Conservation (phyloP, 2,329 filamentous ascomycete species). For the Teratosphaeria epicoccoides region DNA sequence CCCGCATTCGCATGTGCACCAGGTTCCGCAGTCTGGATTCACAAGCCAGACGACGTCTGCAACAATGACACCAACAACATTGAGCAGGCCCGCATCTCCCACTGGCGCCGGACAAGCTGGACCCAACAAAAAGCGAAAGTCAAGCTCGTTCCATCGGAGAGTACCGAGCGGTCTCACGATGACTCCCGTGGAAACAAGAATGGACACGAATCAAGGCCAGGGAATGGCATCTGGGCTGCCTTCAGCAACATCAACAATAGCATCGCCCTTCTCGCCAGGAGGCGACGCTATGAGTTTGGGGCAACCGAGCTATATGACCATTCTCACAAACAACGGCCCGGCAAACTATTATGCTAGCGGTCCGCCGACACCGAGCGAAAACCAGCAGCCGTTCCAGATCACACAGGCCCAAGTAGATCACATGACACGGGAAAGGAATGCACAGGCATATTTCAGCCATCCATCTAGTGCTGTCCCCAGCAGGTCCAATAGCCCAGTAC, state of each 20-base stretch:
- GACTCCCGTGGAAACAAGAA: constrained; percentile 46
- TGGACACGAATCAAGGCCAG: constrained; percentile 46
- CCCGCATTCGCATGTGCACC: constrained; percentile 26
- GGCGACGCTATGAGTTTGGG: constrained; percentile 24
- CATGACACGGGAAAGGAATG: constrained; percentile 14
- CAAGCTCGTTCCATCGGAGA: constrained; percentile 39
- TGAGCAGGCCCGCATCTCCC: constrained; percentile 67
- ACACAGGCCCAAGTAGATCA: constrained; percentile 13
- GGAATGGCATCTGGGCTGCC: constrained; percentile 16
- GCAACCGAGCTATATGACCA: constrained; percentile 22
- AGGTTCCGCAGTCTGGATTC: constrained; percentile 20
- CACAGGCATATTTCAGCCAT: constrained; percentile 23
- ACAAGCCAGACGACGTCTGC: constrained; percentile 31
- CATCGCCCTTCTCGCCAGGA: constrained; percentile 31
- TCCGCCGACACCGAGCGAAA: constrained; percentile 23
- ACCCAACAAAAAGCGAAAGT: constrained; percentile 74
- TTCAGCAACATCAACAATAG: constrained; percentile 17
- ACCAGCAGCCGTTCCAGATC: constrained; percentile 9
- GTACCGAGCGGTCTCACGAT: constrained; percentile 66
- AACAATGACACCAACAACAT: constrained; percentile 47
- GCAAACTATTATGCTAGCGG: constrained; percentile 22
- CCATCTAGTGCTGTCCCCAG: constrained; percentile 40
- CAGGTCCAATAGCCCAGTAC: constrained; percentile 63
- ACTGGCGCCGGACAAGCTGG: constrained; percentile 45
- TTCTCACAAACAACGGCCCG: constrained; percentile 19